phyloP scores from a whole-genome alignment of 1,284 basidiomycete species.

The Pterulicium gracile region DNA sequence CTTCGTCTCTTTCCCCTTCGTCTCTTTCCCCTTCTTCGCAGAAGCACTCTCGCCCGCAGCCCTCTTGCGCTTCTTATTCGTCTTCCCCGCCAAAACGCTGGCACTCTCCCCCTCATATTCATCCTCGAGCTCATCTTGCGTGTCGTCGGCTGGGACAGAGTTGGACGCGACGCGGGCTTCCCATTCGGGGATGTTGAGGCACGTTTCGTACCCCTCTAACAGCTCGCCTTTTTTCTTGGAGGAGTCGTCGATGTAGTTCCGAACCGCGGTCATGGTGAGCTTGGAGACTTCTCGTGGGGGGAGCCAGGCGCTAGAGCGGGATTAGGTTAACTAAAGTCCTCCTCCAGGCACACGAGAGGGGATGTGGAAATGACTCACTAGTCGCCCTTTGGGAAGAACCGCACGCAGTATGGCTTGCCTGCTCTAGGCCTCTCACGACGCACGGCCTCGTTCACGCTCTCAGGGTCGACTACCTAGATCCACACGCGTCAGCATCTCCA shows the following conservation, averaged over 20 bases:
- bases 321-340: constrained; percentile 9
- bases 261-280: constrained; percentile 74
- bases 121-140: constrained; percentile 20
- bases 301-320: constrained; percentile 67
- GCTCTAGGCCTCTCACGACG: constrained; percentile 70
- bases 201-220: constrained; percentile 71
- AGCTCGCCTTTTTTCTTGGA: constrained; percentile 72
- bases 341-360: constrained; percentile 7
- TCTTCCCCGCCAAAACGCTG: constrained; percentile 63
- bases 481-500: too few species aligned
- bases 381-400: constrained; percentile 88
- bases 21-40: constrained; percentile 31
- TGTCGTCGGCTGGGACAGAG: not conserved
- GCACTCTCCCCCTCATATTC: constrained; percentile 41
- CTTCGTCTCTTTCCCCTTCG: constrained; percentile 30
- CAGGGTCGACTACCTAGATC: constrained; percentile 73
- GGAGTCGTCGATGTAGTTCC: constrained; percentile 68
- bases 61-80: constrained; percentile 48
- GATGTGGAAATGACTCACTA: constrained; percentile 49
- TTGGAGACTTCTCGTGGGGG: constrained; percentile 73
- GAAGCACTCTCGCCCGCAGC: constrained; percentile 40
- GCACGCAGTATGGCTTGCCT: constrained; percentile 64
- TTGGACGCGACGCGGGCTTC: constrained; percentile 19
- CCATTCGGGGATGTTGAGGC: constrained; percentile 75
- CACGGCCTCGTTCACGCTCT: constrained; percentile 48